Percentiles rank a stretch among this genome's conserved stretches.
Evolutionary conservation across 768 basidiomycete genomes (phyloP).

Genomic region (Panellus pusillus): DNA sequence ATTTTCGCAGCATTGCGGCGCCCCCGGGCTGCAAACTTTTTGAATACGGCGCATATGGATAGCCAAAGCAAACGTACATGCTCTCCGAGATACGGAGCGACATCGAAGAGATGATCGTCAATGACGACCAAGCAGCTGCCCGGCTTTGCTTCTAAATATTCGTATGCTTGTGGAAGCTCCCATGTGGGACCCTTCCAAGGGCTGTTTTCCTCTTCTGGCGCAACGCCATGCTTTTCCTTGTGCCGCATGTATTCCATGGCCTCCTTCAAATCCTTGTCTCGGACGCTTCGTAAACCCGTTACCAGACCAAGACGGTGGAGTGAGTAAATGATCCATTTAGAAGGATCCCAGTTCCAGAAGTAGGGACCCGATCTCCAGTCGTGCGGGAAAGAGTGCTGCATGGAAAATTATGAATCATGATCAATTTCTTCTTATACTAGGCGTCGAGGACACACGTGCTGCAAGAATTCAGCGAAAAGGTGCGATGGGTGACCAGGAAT

Average conservation of each 20-base stretch:
- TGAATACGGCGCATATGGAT: background rate
- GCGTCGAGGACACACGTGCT: conserved; percentile 43
- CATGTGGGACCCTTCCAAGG: conserved; percentile 42
- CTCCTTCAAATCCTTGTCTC: conserved; percentile 47
- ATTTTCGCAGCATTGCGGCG: conserved; percentile 49
- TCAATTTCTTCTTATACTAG: background rate
- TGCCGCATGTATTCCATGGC: conserved; percentile 49
- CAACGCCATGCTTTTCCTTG: conserved; percentile 32
- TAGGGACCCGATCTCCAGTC: conserved; percentile 74
- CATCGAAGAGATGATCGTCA: conserved; percentile 63
- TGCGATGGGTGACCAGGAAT: conserved; percentile 23
- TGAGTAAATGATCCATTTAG: conserved; percentile 71
- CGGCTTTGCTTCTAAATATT: conserved; percentile 31
- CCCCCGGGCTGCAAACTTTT: conserved; percentile 58
- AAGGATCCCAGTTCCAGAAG: conserved; percentile 71
- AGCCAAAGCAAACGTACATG: conserved; percentile 52
- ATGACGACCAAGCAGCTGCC: conserved; percentile 54
- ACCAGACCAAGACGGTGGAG: conserved; percentile 51
- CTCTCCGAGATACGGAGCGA: conserved; percentile 57
- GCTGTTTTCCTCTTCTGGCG: conserved; percentile 16
- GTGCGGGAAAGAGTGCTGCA: conserved; percentile 73
- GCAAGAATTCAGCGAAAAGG: background rate
- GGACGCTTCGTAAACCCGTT: conserved; percentile 48
- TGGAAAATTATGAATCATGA: background rate
- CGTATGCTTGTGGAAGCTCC: conserved; percentile 36